Evolutionary conservation across 768 basidiomycete species (phyloP), one percentile per base, ranked within the genome.

Genomic region (Russula olivacea): DNA sequence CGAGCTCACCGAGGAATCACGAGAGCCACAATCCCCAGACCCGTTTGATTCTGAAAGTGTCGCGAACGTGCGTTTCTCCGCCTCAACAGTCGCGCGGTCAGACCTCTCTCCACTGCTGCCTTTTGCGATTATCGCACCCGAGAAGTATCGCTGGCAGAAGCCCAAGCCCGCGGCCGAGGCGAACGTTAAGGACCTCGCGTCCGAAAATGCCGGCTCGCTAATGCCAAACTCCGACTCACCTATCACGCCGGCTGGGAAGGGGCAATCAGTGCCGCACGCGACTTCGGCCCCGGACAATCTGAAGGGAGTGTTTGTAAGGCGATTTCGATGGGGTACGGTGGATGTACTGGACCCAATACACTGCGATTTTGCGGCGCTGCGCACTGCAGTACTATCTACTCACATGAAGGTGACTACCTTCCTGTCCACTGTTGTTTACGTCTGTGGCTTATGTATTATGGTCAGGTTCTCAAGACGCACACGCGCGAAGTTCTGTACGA

Each of bases 401-500:
- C 91, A 93, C 75, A 79, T 93, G 73, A 91, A 89, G 79, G 91
- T 93, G 67, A 62, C 79, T 73, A 55, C 59, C 1, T 47, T 51
- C 19, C 10, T n/a, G 15, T 28, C 12, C 15, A 19, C 19, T 40
- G 28, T 10, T 52, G 19, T 9, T 9, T 49, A 17, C 30, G 15
- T 12, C 21, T 19, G n/a, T 57, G 55, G 47, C 38, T 52, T 45
- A 55, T 51, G 52, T 61, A 25, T 17, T 25, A 71, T 43, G 38
- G 38, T 8, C 23, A 93, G 91, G 79, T 88, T 69, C 79, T 96
- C 64, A 93, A 91, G 76, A 83, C 78, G 50, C 85, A 84, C 61
- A 95, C 93, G 36, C 87, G 87, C 69, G 91, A 96, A 72, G 89
- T 93, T 61, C 75, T 95, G 74, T 98, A 98, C 73, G 95, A 98